Percentiles rank a stretch among this genome's conserved stretches.
Evolutionary conservation across 2,329 filamentous ascomycete species (phyloP).

Genomic region (Chaetomium sp.): DNA sequence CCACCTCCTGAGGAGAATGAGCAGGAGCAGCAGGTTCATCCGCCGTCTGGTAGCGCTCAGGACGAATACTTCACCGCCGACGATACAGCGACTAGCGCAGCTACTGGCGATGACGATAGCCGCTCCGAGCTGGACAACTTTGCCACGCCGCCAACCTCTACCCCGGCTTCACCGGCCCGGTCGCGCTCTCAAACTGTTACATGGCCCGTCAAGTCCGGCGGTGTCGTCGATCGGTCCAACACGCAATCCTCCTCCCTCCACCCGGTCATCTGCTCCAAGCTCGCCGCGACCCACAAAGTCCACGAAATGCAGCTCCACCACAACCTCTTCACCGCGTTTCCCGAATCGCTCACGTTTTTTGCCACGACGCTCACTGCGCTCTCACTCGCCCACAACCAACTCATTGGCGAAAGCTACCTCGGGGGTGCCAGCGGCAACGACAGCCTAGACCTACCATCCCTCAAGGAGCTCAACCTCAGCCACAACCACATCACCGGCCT

Average conservation of each 20-base stretch:
- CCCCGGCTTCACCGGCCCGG: slow-evolving; percentile 52
- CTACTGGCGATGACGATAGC: slow-evolving; percentile 45
- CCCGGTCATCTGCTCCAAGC: slow-evolving; percentile 57
- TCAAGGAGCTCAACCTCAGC: slow-evolving; percentile 76
- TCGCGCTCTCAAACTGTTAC: slow-evolving; percentile 52
- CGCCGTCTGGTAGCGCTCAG: slow-evolving; percentile 9
- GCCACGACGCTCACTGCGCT: slow-evolving; percentile 70
- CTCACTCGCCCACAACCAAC: slow-evolving; percentile 74
- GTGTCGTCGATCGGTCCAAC: slow-evolving; percentile 69
- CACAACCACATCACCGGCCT: slow-evolving; percentile 74
- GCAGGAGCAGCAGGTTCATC: slow-evolving; percentile 35
- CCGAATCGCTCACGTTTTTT: slow-evolving; percentile 70
- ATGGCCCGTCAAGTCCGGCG: slow-evolving; percentile 61
- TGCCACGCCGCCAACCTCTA: slow-evolving; percentile 59
- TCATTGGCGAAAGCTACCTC: slow-evolving; percentile 67
- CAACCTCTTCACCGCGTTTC: slow-evolving; percentile 73
- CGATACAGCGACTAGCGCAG: background rate
- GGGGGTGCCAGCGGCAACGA: slow-evolving; percentile 46
- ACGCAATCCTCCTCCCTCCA: slow-evolving; percentile 64
- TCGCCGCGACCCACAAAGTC: slow-evolving; percentile 55
- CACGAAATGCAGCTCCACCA: slow-evolving; percentile 70
- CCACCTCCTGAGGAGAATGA: slow-evolving; percentile 52
- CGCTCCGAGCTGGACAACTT: slow-evolving; percentile 59
- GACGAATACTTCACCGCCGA: slow-evolving; percentile 6
- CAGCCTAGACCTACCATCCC: slow-evolving; percentile 67